Evolutionary conservation across 352 stramenopile species (phyloP).

Genomic region (Blastocystis sp.): DNA sequence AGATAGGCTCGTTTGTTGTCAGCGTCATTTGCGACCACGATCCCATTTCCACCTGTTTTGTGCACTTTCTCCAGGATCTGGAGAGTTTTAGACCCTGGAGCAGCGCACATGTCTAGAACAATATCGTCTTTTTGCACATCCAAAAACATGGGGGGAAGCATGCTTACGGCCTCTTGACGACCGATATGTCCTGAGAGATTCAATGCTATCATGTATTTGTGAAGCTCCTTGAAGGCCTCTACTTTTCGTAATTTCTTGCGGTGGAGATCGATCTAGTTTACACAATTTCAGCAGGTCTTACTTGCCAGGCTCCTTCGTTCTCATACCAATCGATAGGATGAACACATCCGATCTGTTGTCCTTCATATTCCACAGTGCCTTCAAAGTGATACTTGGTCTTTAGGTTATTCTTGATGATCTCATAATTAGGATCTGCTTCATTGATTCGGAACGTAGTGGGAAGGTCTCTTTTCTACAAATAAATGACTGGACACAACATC

Average conservation of each 20-base stretch:
- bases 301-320: slow-evolving; percentile 77
- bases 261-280: slow-evolving; percentile 66
- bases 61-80: slow-evolving; percentile 90
- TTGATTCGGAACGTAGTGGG: slow-evolving; percentile 86
- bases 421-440: slow-evolving; percentile 75
- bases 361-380: slow-evolving; percentile 71
- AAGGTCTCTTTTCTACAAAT: slow-evolving; percentile 65
- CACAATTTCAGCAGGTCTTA: slow-evolving; percentile 66
- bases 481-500: slow-evolving; percentile 65
- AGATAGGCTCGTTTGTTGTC: slow-evolving; percentile 94
- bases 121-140: slow-evolving; percentile 71
- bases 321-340: slow-evolving; percentile 79
- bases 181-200: slow-evolving; percentile 86
- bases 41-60: slow-evolving; percentile 73
- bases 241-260: slow-evolving; percentile 82
- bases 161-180: slow-evolving; percentile 94
- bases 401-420: slow-evolving; percentile 78
- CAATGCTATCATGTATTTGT: slow-evolving; percentile 89
- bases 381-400: slow-evolving; percentile 75
- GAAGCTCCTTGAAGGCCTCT: slow-evolving; percentile 80
- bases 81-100: slow-evolving; percentile 95
- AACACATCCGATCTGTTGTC: slow-evolving; percentile 63
- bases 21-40: slow-evolving; percentile 91
- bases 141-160: slow-evolving; percentile 95
- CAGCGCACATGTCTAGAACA: slow-evolving; percentile 94